These are phyloP conservation scores for Xylaria sp. DNA, from an alignment of 2,329 filamentous ascomycete genomes.

Conservation along the genomic window DNA sequence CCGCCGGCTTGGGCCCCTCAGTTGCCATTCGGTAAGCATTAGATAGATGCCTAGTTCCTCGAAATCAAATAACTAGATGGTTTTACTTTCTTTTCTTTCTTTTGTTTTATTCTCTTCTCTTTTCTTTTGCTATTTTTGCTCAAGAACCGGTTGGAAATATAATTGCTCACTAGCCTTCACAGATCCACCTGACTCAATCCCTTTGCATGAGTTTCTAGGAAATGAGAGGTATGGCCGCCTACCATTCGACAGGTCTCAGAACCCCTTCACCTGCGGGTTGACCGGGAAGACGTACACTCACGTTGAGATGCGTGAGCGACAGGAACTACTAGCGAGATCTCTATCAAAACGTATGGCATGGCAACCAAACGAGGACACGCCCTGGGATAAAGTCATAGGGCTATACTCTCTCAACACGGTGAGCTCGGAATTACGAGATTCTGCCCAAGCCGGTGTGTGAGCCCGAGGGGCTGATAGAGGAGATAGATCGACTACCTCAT, in stretches of 20 bases:
- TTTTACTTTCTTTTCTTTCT: too few species aligned
- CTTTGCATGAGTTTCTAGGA: conserved; percentile 77
- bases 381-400: conserved; percentile 81
- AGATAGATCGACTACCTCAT: conserved; percentile 71
- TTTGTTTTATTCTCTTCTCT: too few species aligned
- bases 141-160: neutral
- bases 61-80: too few species aligned
- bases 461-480: conserved; percentile 9
- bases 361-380: conserved; percentile 73
- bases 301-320: conserved; percentile 71
- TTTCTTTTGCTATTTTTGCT: too few species aligned
- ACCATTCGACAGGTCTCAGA: conserved; percentile 67
- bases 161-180: neutral
- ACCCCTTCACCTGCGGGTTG: conserved; percentile 79
- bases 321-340: conserved; percentile 71
- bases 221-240: conserved; percentile 73
- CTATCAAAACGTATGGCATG: conserved; percentile 76
- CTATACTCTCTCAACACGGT: conserved; percentile 78
- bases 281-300: conserved; percentile 72
- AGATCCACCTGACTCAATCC: conserved; percentile 69
- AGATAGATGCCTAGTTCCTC: too few species aligned
- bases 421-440: conserved; percentile 26
- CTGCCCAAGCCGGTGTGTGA: neutral
- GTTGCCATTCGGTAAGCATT: conserved; percentile 46
- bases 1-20: conserved; percentile 48